phyloP scores from a whole-genome alignment of 1,284 basidiomycete genomes.

The Marasmius oreades region DNA sequence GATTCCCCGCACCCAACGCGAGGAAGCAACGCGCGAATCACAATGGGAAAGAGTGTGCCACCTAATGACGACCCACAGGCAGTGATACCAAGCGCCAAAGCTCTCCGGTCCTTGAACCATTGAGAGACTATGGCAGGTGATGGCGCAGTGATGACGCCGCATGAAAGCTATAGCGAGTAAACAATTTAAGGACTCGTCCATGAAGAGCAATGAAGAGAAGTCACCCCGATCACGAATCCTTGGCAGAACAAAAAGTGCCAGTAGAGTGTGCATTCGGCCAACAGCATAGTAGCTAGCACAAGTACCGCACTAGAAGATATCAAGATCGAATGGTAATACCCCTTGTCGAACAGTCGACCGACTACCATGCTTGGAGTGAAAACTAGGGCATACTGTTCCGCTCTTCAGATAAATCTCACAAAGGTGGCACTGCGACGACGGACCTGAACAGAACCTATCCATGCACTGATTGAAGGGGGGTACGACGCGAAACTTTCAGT shows the following conservation, averaged over 20 bases:
- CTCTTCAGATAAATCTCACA: neutral
- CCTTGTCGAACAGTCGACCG: constrained; percentile 59
- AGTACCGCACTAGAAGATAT: constrained; percentile 42
- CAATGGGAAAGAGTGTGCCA: neutral
- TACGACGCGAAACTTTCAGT: no score
- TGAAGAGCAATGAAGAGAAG: constrained; percentile 11
- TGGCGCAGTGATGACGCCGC: neutral
- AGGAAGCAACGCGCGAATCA: neutral
- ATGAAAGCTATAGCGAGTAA: neutral
- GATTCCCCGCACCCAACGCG: neutral
- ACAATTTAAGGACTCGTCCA: neutral
- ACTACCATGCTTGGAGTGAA: constrained; percentile 37
- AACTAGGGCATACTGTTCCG: constrained; percentile 31
- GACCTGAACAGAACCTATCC: constrained; percentile 71
- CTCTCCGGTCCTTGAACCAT: neutral
- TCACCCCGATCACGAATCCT: constrained; percentile 46
- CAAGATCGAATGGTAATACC: constrained; percentile 47
- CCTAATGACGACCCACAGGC: neutral
- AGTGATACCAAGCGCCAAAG: neutral
- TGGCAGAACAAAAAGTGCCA: constrained; percentile 61
- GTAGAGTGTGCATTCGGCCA: constrained; percentile 51
- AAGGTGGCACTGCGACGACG: no score
- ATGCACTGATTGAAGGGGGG: constrained; percentile 42
- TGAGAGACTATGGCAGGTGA: neutral
- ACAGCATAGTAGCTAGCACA: constrained; percentile 49